phyloP scores from a whole-genome alignment of 495 filamentous ascomycete genomes.

The Xylaria acuta region DNA sequence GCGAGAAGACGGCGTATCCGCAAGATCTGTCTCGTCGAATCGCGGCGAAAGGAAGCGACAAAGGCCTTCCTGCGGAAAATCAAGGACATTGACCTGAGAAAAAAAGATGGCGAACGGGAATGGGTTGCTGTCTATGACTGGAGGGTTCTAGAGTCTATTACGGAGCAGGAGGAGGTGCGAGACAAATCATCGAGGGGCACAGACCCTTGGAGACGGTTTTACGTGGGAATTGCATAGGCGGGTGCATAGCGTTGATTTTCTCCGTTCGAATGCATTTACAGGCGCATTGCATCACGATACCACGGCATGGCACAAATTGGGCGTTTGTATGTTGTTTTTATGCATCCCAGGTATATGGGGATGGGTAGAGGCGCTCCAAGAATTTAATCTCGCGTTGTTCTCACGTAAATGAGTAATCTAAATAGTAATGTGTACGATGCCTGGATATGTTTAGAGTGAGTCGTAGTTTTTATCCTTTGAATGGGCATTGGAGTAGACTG shows the following conservation, averaged over 20 bases:
- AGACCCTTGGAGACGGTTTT: constrained; percentile 37
- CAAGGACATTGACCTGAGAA: constrained; percentile 41
- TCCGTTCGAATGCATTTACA: background rate
- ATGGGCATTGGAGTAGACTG: background rate
- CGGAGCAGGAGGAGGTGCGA: constrained; percentile 46
- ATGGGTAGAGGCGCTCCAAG: background rate
- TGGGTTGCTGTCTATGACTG: constrained; percentile 58
- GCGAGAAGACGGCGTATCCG: constrained; percentile 27
- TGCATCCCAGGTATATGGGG: background rate
- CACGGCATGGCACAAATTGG: constrained; percentile 11
- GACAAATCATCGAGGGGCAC: constrained; percentile 10
- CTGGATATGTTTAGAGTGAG: background rate
- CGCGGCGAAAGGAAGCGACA: constrained; percentile 46
- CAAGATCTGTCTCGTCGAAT: constrained; percentile 56
- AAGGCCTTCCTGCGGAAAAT: constrained; percentile 46
- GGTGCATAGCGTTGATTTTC: background rate
- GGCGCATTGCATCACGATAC: constrained; percentile 27
- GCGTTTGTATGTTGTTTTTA: background rate
- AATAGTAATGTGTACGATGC: background rate
- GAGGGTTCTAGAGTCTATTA: constrained; percentile 53
- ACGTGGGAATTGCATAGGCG: constrained; percentile 37
- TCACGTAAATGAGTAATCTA: background rate
- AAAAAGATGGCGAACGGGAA: constrained; percentile 42
- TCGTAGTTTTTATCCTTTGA: background rate
- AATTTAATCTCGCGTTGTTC: background rate